These are phyloP conservation scores for Salisapilia sapeloensis DNA, from an alignment of 352 stramenopile species.

Conservation along the genomic window DNA sequence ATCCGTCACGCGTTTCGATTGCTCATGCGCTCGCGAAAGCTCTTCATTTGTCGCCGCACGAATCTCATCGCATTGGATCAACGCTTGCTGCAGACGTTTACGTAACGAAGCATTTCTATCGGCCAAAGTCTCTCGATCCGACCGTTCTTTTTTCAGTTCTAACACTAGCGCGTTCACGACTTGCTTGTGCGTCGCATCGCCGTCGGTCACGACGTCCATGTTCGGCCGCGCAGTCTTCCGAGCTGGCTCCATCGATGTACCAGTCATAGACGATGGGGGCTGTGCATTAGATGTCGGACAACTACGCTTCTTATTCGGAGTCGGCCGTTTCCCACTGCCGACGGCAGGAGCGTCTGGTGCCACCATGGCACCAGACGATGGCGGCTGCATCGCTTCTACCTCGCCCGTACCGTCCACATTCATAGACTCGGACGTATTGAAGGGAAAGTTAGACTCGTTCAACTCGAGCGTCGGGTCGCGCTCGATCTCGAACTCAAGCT, in stretches of 20 bases:
- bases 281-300: neutral
- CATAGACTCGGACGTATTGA: neutral
- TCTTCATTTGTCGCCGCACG: constrained; percentile 29
- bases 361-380: neutral
- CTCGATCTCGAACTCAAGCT: constrained; percentile 43
- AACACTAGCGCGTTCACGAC: constrained; percentile 27
- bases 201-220: no score
- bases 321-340: neutral
- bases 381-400: neutral
- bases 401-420: neutral
- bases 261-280: no score
- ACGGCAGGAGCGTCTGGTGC: neutral
- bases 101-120: constrained; percentile 48
- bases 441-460: neutral
- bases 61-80: constrained; percentile 62
- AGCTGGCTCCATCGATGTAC: no score
- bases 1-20: constrained; percentile 18
- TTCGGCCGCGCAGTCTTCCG: no score
- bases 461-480: constrained; percentile 10
- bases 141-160: constrained; percentile 37
- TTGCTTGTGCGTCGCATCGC: constrained; percentile 17
- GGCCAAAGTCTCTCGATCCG: constrained; percentile 27
- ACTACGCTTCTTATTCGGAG: neutral
- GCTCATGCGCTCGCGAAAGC: constrained; percentile 28
- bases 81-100: constrained; percentile 56